Base-by-base conservation (phyloP, 176 grass and related monocot species). In the Pontederia crassipes region DNA sequence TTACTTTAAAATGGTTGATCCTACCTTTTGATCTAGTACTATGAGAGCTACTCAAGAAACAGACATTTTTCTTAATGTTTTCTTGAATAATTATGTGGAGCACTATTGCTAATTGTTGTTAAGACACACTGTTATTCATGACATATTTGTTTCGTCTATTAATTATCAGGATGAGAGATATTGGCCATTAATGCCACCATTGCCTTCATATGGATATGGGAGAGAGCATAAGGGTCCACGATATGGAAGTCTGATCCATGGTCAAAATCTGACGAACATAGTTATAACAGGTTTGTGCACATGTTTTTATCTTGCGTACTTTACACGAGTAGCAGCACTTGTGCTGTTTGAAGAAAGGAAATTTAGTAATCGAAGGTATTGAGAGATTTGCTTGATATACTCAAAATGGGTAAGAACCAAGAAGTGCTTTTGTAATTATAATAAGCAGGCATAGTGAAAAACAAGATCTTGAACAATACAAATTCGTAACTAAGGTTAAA, bases 221-320 rank as follows among this genome's bases (percentile, higher is more conserved):
- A 90, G 87, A 52, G 93, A 97, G 71, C 76, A 72, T 9, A 97
- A 88, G 80, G 93, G 84, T 4, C 84, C 87, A 49, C 87, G 87
- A 27, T 91, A 81, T 64, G 81, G 93, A 49, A 97, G 93, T 75
- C 81, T 97, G 12, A 83, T 97, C 80, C 93, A 91, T 85, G 93
- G 93, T 65, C 87, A 97, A 46, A 85, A 97, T 79, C 71, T 97
- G 71, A 79, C 73, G 76, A 87, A 97, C 72, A 67, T 97, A 4
- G 78, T 97, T 57, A 97, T 97, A 68, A 91, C 87, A 72, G 87
- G 87, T 88, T 65, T 53, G 65, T 15, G n/a, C 4, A 69, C 46
- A 8, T 69, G 20, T 64, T 28, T 50, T 53, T 52, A 2, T 70
- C 59, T 0, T 12, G 35, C 2, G 17, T 35, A 18, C 47, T 63